Percentiles rank a stretch among this genome's conserved stretches.
Evolutionary conservation across 768 basidiomycete genomes (phyloP).

Genomic region (Porphyrellus cyaneotinctus): DNA sequence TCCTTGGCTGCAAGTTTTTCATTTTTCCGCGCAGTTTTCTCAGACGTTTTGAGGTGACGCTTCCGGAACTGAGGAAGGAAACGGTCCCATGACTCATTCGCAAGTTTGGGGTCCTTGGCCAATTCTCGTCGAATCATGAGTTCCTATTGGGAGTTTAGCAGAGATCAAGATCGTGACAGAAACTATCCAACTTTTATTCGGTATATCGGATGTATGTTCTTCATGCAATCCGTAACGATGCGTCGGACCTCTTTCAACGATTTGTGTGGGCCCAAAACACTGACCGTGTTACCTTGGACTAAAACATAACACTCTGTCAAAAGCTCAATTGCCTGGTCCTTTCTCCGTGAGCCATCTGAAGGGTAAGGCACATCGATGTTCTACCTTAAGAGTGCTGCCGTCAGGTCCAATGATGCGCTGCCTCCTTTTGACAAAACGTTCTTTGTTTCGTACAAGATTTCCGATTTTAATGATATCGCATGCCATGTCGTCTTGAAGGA

Average conservation of each 20-base stretch:
- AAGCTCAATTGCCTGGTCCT: constrained; percentile 84
- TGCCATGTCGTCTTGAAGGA: constrained; percentile 83
- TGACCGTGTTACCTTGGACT: constrained; percentile 97
- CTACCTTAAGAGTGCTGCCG: constrained; percentile 93
- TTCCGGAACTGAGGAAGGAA: constrained; percentile 97
- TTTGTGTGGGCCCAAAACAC: constrained; percentile 96
- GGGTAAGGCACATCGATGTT: neutral
- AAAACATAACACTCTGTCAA: constrained; percentile 95
- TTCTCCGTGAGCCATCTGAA: constrained; percentile 3
- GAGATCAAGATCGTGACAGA: neutral
- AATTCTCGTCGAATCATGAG: constrained; percentile 98
- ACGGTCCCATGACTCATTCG: constrained; percentile 91
- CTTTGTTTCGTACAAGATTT: constrained; percentile 89
- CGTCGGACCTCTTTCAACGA: constrained; percentile 93
- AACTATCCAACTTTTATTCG: constrained; percentile 76
- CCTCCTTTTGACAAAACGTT: constrained; percentile 91
- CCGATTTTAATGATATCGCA: constrained; percentile 99
- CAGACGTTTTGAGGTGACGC: constrained; percentile 86
- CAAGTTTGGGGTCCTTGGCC: constrained; percentile 96
- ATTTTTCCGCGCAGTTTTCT: constrained; percentile 91
- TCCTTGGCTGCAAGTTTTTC: constrained; percentile 58
- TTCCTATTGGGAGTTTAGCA: constrained; percentile 50
- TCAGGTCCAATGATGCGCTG: constrained; percentile 97
- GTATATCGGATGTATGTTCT: constrained; percentile 98
- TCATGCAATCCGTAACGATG: constrained; percentile 99